Evolutionary conservation across 139 green algal species (phyloP).

Genomic region (Nannochloris sp.): DNA sequence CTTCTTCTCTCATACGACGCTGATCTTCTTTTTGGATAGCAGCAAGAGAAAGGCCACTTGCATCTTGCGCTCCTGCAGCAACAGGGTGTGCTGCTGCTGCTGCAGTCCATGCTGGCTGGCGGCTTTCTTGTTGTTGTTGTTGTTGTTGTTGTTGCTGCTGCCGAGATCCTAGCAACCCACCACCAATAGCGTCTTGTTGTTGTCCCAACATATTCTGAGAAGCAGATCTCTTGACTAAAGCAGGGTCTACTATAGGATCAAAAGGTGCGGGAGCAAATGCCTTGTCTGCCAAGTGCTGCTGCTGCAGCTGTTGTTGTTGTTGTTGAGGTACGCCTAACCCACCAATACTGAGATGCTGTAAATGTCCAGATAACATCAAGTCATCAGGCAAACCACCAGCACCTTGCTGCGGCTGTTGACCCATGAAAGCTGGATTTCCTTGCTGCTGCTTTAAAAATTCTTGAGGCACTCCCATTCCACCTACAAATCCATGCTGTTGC

Average conservation of each 20-base stretch:
- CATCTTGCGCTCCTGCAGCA: not conserved
- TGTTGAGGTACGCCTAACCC: not conserved
- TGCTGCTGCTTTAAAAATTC: no score
- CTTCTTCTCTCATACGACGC: not conserved
- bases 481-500: no score
- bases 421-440: constrained; percentile 21
- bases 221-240: not conserved
- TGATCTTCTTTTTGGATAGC: constrained; percentile 6
- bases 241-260: constrained; percentile 1
- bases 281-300: not conserved
- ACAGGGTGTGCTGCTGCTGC: not conserved
- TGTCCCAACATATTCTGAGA: not conserved
- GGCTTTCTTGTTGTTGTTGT: not conserved
- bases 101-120: not conserved
- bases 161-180: not conserved
- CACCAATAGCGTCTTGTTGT: constrained; percentile 5
- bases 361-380: not conserved
- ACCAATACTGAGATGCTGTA: not conserved
- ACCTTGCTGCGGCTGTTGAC: not conserved
- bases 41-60: not conserved
- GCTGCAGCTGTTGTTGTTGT: not conserved
- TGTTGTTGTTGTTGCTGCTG: constrained; percentile 1
- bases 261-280: not conserved
- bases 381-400: not conserved
- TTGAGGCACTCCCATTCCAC: no score